Conservation (phyloP, 805 yeast genomes). For the Candida taoyuanica region DNA sequence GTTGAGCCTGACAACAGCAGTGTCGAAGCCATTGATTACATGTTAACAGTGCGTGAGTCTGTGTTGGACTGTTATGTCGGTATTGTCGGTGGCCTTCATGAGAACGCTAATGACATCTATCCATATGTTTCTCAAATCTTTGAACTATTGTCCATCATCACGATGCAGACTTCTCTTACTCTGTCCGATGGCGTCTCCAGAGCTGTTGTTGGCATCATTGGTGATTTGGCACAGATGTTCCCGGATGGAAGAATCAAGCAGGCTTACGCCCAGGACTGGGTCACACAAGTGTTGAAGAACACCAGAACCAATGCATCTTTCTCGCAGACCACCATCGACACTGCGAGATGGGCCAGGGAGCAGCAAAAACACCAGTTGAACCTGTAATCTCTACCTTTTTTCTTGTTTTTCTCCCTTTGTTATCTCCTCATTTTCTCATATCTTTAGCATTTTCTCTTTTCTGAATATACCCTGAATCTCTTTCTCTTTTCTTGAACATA, state of each 20-base stretch:
- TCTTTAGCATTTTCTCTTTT: constrained; percentile 7
- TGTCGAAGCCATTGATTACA: constrained; percentile 73
- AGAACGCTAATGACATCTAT: constrained; percentile 56
- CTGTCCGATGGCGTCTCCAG: constrained; percentile 69
- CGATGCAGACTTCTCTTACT: constrained; percentile 55
- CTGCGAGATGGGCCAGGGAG: constrained; percentile 98
- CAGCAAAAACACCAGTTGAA: constrained; percentile 34
- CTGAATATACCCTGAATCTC: constrained; percentile 12
- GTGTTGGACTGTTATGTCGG: constrained; percentile 97
- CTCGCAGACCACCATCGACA: constrained; percentile 67
- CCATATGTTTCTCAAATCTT: constrained; percentile 69
- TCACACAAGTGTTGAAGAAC: constrained; percentile 67
- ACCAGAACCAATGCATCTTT: constrained; percentile 62
- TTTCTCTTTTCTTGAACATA: neutral
- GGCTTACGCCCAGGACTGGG: constrained; percentile 71
- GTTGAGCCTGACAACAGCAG: constrained; percentile 62
- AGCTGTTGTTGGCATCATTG: constrained; percentile 84
- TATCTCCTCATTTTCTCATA: neutral
- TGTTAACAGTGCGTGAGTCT: constrained; percentile 69
- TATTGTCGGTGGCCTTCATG: constrained; percentile 83
- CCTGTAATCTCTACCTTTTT: constrained; percentile 8
- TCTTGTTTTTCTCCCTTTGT: constrained; percentile 8
- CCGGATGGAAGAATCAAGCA: constrained; percentile 70
- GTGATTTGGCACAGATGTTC: constrained; percentile 87
- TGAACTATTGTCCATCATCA: constrained; percentile 57